These are phyloP conservation scores for Fagus crenata DNA, from an alignment of 306 rosid genomes.

Conservation along the genomic window DNA sequence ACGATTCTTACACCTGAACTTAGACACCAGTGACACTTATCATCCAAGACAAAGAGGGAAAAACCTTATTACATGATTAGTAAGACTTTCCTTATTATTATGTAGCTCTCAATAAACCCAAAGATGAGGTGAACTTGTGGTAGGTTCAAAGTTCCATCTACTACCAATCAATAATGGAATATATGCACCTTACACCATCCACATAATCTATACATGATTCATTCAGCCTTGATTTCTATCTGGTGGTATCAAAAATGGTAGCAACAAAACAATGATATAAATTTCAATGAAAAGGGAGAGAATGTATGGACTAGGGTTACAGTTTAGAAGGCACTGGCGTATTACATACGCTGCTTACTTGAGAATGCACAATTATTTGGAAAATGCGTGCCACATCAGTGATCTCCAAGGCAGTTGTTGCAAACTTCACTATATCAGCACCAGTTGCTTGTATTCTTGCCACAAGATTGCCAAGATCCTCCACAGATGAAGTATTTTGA, in stretches of 20 bases:
- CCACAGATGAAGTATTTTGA: constrained; percentile 72
- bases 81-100: neutral
- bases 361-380: constrained; percentile 77
- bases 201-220: neutral
- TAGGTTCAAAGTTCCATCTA: constrained; percentile 3
- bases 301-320: neutral
- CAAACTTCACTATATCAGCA: constrained; percentile 93
- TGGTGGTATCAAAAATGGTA: neutral
- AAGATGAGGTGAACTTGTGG: neutral
- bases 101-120: neutral
- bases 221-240: neutral
- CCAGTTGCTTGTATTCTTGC: constrained; percentile 88
- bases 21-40: neutral
- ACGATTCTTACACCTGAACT: neutral
- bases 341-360: constrained; percentile 60
- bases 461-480: constrained; percentile 87
- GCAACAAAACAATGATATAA: neutral
- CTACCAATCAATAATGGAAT: neutral
- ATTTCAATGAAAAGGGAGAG: neutral
- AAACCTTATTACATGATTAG: neutral
- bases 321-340: neutral
- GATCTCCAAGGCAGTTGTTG: constrained; percentile 84
- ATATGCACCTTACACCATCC: neutral
- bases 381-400: constrained; percentile 77
- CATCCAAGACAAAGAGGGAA: neutral